These are phyloP conservation scores for Dactylorhiza incarnata DNA, from an alignment of 106 monocot genomes.

Conservation along the genomic window DNA sequence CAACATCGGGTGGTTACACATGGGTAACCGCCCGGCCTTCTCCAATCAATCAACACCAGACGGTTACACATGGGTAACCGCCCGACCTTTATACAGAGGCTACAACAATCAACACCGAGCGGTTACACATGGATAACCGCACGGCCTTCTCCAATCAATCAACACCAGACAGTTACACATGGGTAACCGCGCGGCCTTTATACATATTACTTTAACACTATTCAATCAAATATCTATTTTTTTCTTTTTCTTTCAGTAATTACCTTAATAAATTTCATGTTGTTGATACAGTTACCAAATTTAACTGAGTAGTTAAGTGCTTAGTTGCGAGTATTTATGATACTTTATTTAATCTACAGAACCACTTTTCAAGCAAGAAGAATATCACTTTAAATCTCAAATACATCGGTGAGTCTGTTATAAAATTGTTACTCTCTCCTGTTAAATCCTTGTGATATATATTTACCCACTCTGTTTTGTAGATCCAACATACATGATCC, in stretches of 20 bases:
- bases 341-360: conserved; percentile 27
- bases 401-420: conserved; percentile 53
- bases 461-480: not conserved
- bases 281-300: not conserved
- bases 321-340: not conserved
- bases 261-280: not conserved
- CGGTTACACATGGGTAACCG: too few species aligned
- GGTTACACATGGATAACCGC: too few species aligned
- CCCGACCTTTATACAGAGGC: too few species aligned
- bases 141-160: too few species aligned
- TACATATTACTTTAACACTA: not conserved
- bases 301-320: not conserved
- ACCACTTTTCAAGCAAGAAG: conserved; percentile 42
- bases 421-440: not conserved
- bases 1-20: too few species aligned
- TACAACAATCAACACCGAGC: too few species aligned
- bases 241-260: not conserved
- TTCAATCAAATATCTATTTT: not conserved
- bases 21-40: too few species aligned
- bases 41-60: too few species aligned
- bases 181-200: too few species aligned
- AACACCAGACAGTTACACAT: too few species aligned
- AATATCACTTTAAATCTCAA: conserved; percentile 77
- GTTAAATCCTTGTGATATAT: not conserved
- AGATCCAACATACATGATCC: conserved; percentile 98